phyloP scores from a whole-genome alignment of 371 early-diverging fungal genomes.

The Encephalitozoon hellem region DNA sequence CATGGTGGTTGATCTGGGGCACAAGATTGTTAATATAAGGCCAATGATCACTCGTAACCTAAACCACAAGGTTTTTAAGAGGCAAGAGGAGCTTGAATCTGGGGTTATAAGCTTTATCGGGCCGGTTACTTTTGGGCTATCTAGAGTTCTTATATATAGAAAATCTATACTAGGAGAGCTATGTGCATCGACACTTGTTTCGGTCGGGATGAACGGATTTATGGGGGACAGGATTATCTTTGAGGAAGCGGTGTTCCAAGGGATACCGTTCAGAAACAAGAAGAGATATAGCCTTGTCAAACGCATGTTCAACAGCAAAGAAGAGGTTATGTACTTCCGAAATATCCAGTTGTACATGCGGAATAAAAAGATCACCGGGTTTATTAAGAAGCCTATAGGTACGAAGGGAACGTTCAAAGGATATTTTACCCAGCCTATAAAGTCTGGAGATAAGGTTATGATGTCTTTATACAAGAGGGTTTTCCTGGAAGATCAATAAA shows the following conservation, averaged over 20 bases:
- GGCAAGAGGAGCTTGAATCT: conserved; percentile 23
- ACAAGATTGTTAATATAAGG: conserved; percentile 22
- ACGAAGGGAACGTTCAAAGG: conserved; percentile 59
- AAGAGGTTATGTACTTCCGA: conserved; percentile 59
- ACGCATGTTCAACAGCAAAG: conserved; percentile 57
- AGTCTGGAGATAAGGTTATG: conserved; percentile 49
- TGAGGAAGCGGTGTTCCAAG: conserved; percentile 45
- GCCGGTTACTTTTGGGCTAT: conserved; percentile 46
- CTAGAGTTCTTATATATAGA: conserved; percentile 22
- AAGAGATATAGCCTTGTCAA: conserved; percentile 46
- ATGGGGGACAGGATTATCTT: conserved; percentile 51
- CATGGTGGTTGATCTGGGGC: conserved; percentile 42
- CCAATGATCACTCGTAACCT: conserved; percentile 24
- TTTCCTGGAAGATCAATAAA: conserved; percentile 42
- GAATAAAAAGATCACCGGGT: conserved; percentile 45
- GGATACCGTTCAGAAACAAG: conserved; percentile 55
- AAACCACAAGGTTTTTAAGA: conserved; percentile 44
- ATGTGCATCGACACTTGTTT: neutral
- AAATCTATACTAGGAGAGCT: neutral
- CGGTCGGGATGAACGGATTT: conserved; percentile 9
- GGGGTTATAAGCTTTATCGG: conserved; percentile 55
- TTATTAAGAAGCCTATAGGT: conserved; percentile 58
- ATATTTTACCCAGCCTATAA: conserved; percentile 57
- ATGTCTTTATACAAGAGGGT: conserved; percentile 58
- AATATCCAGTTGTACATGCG: conserved; percentile 47